Percentiles rank a stretch among this genome's conserved stretches.
Evolutionary conservation across 2,329 filamentous ascomycete genomes (phyloP).

Genomic region (Plectosphaerella plurivora): DNA sequence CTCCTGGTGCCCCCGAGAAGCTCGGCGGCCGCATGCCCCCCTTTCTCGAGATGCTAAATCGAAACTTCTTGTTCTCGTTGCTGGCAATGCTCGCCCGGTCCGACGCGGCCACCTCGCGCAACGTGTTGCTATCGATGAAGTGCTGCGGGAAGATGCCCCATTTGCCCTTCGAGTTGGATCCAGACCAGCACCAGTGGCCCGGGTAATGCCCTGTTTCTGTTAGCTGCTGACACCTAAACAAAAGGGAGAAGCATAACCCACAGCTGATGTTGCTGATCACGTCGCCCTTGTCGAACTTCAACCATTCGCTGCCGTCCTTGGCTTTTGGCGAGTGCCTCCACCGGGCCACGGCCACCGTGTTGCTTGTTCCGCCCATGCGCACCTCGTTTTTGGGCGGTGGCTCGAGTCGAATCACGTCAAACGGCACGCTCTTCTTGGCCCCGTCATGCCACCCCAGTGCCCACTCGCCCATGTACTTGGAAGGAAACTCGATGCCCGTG

Average conservation of each 20-base stretch:
- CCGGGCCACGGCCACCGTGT: constrained; percentile 41
- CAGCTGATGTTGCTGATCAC: constrained; percentile 60
- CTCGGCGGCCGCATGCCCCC: constrained; percentile 23
- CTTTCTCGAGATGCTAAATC: constrained; percentile 29
- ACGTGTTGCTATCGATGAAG: constrained; percentile 40
- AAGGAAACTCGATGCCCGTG: constrained; percentile 46
- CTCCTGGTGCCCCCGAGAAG: constrained; percentile 17
- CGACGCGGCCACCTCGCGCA: constrained; percentile 30
- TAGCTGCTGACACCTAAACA: not conserved
- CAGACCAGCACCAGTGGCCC: constrained; percentile 54
- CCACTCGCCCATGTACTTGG: constrained; percentile 51
- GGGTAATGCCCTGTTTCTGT: constrained; percentile 31
- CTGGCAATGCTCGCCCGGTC: constrained; percentile 24
- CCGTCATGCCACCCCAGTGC: constrained; percentile 55
- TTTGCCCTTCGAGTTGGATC: constrained; percentile 46
- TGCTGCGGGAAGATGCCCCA: constrained; percentile 49
- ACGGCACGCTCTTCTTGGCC: constrained; percentile 42
- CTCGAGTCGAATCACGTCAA: constrained; percentile 43
- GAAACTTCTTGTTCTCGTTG: constrained; percentile 28
- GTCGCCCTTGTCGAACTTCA: constrained; percentile 63
- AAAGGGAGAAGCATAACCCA: constrained; percentile 25
- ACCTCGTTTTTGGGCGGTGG: constrained; percentile 41
- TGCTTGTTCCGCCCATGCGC: constrained; percentile 39
- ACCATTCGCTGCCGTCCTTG: constrained; percentile 39
- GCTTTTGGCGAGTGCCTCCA: constrained; percentile 50